A percentile compares a stretch with the other conserved stretches of the same genome.
Evolutionary conservation across 1,284 basidiomycete species (phyloP).

Genomic region (Ceratobasidium sp.): DNA sequence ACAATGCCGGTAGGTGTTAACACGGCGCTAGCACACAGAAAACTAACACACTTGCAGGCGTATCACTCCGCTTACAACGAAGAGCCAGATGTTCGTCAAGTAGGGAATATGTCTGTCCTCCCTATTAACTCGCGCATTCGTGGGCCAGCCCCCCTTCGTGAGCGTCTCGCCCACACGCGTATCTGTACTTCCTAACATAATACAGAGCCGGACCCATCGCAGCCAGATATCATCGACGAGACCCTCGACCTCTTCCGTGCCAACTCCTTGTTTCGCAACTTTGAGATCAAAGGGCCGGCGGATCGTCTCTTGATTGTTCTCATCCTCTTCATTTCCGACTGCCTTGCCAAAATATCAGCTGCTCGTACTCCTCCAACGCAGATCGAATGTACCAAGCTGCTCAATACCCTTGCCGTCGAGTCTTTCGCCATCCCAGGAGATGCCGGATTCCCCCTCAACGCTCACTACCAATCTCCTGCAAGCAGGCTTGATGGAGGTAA

Average conservation of each 20-base stretch:
- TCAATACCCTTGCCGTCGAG: constrained; percentile 94
- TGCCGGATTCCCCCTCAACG: constrained; percentile 93
- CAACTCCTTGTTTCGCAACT: constrained; percentile 99
- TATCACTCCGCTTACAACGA: constrained; percentile 98
- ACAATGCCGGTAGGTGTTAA: constrained; percentile 70
- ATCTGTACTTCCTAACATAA: constrained; percentile 52
- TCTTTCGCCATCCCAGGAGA: constrained; percentile 95
- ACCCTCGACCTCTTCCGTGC: constrained; percentile 97
- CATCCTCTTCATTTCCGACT: constrained; percentile 98
- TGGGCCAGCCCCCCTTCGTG: constrained; percentile 84
- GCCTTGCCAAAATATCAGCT: constrained; percentile 87
- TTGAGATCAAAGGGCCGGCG: constrained; percentile 98
- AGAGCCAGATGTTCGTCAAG: constrained; percentile 80
- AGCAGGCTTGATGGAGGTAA: constrained; percentile 86
- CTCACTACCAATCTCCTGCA: constrained; percentile 87
- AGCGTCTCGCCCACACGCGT: constrained; percentile 57
- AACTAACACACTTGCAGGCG: constrained; percentile 68
- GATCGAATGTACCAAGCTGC: constrained; percentile 88
- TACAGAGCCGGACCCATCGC: constrained; percentile 74
- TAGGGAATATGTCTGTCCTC: constrained; percentile 92
- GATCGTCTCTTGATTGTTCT: constrained; percentile 97
- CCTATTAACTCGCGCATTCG: constrained; percentile 93
- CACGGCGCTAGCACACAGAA: neutral
- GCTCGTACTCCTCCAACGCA: constrained; percentile 75
- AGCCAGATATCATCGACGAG: constrained; percentile 95